phyloP scores from a whole-genome alignment of 257 asterid genomes.

The Solanum ossicruentum region DNA sequence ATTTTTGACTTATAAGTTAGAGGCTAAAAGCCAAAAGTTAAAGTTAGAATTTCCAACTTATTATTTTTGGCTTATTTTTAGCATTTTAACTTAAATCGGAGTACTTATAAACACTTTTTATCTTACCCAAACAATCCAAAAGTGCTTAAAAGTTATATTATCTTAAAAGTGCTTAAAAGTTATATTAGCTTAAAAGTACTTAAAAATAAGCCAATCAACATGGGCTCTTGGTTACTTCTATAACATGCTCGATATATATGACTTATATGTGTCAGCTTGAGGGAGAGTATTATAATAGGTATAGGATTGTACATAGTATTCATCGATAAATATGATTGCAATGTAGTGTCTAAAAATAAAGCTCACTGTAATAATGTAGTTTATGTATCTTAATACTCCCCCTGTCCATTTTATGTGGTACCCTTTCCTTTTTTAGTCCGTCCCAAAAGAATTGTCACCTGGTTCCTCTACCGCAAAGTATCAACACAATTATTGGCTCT shows the following conservation, averaged over 20 bases:
- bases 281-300: background rate
- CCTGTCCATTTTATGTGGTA: no score
- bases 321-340: background rate
- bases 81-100: background rate
- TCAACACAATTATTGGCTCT: no score
- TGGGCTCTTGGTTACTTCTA: background rate
- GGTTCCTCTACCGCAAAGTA: no score
- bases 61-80: background rate
- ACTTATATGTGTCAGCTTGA: background rate
- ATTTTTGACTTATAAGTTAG: no score
- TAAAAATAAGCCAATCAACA: no score
- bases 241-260: background rate
- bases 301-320: background rate
- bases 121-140: background rate
- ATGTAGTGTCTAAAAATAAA: background rate
- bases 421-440: no score
- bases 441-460: no score
- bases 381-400: background rate
- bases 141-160: background rate
- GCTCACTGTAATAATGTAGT: background rate
- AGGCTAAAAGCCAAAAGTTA: background rate
- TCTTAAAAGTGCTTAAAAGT: background rate
- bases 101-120: background rate
- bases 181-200: background rate
- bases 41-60: background rate